phyloP scores from a whole-genome alignment of 2,329 filamentous ascomycete species.

The Sordariomycetes sp. region DNA sequence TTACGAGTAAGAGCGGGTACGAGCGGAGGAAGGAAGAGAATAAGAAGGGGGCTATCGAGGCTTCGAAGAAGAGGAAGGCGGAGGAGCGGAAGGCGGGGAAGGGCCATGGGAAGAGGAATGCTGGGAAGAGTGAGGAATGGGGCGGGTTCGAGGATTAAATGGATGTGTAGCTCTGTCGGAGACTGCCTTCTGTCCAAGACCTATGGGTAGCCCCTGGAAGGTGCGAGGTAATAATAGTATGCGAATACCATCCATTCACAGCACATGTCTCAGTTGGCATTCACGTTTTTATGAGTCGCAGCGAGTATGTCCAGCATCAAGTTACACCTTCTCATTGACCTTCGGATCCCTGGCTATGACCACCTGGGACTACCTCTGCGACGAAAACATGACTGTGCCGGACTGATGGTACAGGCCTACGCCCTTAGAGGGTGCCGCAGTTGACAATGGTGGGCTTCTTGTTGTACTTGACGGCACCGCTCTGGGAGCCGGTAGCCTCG shows the following conservation, averaged over 20 bases:
- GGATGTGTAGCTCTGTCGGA: background rate
- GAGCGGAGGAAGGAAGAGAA: slow-evolving; percentile 59
- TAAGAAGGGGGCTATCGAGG: slow-evolving; percentile 45
- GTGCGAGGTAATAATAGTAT: background rate
- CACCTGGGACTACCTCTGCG: background rate
- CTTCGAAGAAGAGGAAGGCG: slow-evolving; percentile 41
- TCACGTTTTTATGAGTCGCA: background rate
- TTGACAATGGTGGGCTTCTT: slow-evolving; percentile 46
- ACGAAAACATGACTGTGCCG: background rate
- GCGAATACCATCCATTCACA: background rate
- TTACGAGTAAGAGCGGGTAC: slow-evolving; percentile 73
- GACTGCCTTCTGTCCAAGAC: background rate
- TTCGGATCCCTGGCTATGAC: background rate
- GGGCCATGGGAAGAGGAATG: slow-evolving; percentile 8
- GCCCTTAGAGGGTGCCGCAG: slow-evolving; percentile 32
- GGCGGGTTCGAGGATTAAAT: slow-evolving; percentile 28
- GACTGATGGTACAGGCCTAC: slow-evolving; percentile 1
- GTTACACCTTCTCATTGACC: background rate
- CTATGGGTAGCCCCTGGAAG: background rate
- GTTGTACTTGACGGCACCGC: slow-evolving; percentile 39
- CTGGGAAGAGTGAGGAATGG: slow-evolving; percentile 27
- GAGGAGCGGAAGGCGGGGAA: slow-evolving; percentile 7
- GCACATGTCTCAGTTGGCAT: background rate
- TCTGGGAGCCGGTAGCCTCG: slow-evolving; percentile 44
- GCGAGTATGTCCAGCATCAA: background rate